phyloP scores from a whole-genome alignment of 805 yeast genomes.

The Jamesozyma piceae region DNA sequence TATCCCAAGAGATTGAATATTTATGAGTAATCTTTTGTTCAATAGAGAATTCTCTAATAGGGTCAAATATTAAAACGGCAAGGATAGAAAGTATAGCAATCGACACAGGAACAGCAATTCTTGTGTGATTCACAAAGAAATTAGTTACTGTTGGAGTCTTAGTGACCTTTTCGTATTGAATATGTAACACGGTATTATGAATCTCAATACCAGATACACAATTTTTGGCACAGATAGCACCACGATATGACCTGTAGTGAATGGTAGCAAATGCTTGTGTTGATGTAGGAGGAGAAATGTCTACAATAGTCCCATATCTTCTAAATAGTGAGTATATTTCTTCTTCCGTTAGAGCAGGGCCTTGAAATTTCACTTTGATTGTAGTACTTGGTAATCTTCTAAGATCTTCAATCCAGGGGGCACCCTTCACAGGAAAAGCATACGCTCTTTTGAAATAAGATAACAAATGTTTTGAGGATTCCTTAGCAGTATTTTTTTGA shows the following conservation, averaged over 20 bases:
- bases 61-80: slow-evolving; percentile 85
- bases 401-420: slow-evolving; percentile 94
- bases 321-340: slow-evolving; percentile 71
- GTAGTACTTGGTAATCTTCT: slow-evolving; percentile 60
- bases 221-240: slow-evolving; percentile 80
- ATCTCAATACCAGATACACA: slow-evolving; percentile 75
- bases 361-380: slow-evolving; percentile 64
- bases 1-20: slow-evolving; percentile 43
- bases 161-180: slow-evolving; percentile 56
- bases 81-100: slow-evolving; percentile 70
- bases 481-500: slow-evolving; percentile 36
- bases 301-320: slow-evolving; percentile 76
- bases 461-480: slow-evolving; percentile 31
- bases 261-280: slow-evolving; percentile 45
- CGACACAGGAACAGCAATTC: slow-evolving; percentile 71
- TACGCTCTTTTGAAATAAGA: slow-evolving; percentile 42
- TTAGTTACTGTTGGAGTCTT: slow-evolving; percentile 46
- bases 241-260: slow-evolving; percentile 44
- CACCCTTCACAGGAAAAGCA: slow-evolving; percentile 73
- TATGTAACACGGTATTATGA: slow-evolving; percentile 58
- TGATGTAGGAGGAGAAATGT: slow-evolving; percentile 49
- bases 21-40: slow-evolving; percentile 60
- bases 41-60: slow-evolving; percentile 75
- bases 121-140: slow-evolving; percentile 63
- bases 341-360: slow-evolving; percentile 68